Percentiles rank a stretch among this genome's conserved stretches.
These are phyloP conservation scores for Fomes fomentarius DNA, from an alignment of 1,284 basidiomycete genomes.

Conservation along the genomic window DNA sequence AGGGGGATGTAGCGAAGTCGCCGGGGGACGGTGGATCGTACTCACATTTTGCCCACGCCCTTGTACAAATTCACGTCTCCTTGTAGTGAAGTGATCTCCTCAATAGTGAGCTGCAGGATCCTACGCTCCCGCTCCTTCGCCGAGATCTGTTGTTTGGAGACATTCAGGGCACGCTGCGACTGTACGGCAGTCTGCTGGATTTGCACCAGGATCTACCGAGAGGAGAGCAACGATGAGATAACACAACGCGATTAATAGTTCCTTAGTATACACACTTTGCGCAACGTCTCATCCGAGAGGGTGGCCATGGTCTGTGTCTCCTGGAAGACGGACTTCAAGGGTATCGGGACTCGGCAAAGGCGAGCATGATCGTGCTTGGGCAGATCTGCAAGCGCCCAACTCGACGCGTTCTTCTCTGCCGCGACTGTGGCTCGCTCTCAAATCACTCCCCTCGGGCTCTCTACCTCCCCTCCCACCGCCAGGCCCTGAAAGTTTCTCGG, in stretches of 20 bases:
- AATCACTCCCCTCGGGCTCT: constrained; percentile 10
- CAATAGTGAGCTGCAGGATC: constrained; percentile 85
- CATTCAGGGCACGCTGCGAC: constrained; percentile 75
- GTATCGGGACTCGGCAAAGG: too few species aligned
- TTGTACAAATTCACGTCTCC: constrained; percentile 82
- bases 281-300: constrained; percentile 84
- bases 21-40: constrained; percentile 8
- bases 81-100: constrained; percentile 69
- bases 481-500: background rate
- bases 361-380: constrained; percentile 7
- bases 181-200: constrained; percentile 86
- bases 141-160: constrained; percentile 74
- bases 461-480: background rate
- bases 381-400: constrained; percentile 13
- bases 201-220: constrained; percentile 79
- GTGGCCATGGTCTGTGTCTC: constrained; percentile 56
- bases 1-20: background rate
- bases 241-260: background rate
- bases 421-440: constrained; percentile 21
- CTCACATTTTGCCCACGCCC: constrained; percentile 91
- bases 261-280: constrained; percentile 75
- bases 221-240: background rate
- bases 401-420: constrained; percentile 23
- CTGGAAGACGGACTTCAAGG: background rate
- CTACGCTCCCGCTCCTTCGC: constrained; percentile 85